Conservation (phyloP, 768 basidiomycete species). For the Phaffia australis region DNA sequence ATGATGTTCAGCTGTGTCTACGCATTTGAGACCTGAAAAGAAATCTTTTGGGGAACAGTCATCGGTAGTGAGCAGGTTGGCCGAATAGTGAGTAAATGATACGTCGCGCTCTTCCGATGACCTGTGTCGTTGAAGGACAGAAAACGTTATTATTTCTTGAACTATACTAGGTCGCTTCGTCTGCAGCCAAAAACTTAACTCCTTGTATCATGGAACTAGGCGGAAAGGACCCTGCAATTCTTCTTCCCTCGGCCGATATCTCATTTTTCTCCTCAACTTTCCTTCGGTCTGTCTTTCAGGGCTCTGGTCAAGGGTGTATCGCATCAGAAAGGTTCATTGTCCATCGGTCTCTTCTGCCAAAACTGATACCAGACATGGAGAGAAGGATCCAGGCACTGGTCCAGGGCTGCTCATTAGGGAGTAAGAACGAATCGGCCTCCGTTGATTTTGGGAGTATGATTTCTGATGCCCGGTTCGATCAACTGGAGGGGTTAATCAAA, state of each 20-base stretch:
- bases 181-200: constrained; percentile 74
- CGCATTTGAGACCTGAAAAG: neutral
- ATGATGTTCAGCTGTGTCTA: neutral
- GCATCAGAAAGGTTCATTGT: constrained; percentile 90
- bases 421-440: constrained; percentile 42
- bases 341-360: constrained; percentile 48
- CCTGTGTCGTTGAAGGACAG: neutral
- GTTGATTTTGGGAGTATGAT: constrained; percentile 88
- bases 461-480: constrained; percentile 55
- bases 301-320: constrained; percentile 73
- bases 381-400: constrained; percentile 56
- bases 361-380: constrained; percentile 5
- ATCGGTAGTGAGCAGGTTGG: constrained; percentile 39
- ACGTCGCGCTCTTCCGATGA: neutral
- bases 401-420: constrained; percentile 54
- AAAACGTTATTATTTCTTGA: neutral
- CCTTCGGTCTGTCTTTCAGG: neutral
- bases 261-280: constrained; percentile 32
- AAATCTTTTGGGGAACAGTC: constrained; percentile 28
- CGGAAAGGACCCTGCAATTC: constrained; percentile 88
- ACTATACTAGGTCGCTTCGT: constrained; percentile 50
- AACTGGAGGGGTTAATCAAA: constrained; percentile 51
- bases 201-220: constrained; percentile 91
- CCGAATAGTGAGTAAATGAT: constrained; percentile 39
- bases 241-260: constrained; percentile 75